Evolutionary conservation across 2,329 filamentous ascomycete genomes (phyloP).

Genomic region (Xylariaceae sp.): DNA sequence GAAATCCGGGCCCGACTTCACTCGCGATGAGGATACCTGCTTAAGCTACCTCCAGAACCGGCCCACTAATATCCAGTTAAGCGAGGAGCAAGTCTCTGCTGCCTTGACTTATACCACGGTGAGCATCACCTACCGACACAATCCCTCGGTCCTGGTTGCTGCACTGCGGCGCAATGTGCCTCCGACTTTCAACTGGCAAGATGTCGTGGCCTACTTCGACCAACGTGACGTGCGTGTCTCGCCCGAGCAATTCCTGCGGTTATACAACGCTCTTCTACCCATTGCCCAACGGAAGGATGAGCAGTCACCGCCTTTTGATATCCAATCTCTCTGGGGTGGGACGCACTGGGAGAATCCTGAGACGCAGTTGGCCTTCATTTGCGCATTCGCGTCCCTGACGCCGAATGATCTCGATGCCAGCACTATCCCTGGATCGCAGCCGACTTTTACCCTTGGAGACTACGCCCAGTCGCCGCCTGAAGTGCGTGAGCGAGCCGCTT

Average conservation of each 20-base stretch:
- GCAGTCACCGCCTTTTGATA: conserved; percentile 60
- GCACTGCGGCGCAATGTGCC: conserved; percentile 58
- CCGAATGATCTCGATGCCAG: conserved; percentile 75
- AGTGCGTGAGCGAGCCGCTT: conserved; percentile 47
- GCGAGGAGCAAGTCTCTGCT: conserved; percentile 75
- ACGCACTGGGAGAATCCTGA: conserved; percentile 73
- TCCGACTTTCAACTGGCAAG: conserved; percentile 61
- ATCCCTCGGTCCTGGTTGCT: conserved; percentile 53
- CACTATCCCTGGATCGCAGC: conserved; percentile 74
- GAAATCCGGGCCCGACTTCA: conserved; percentile 67
- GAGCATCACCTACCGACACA: conserved; percentile 50
- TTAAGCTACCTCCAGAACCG: conserved; percentile 48
- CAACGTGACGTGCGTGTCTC: conserved; percentile 71
- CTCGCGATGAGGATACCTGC: conserved; percentile 66
- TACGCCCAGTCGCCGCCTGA: conserved; percentile 46
- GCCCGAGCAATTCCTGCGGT: conserved; percentile 69
- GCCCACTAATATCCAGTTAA: conserved; percentile 55
- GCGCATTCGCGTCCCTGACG: conserved; percentile 73
- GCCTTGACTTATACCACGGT: conserved; percentile 65
- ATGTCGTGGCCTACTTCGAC: conserved; percentile 76
- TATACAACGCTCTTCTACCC: conserved; percentile 74
- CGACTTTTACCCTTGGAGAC: conserved; percentile 63
- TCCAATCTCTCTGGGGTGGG: conserved; percentile 87
- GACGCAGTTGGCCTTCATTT: conserved; percentile 89
- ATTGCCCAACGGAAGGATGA: conserved; percentile 54